These are phyloP conservation scores for Talaromyces adpressus DNA, from an alignment of 495 filamentous ascomycete species.

Conservation along the genomic window DNA sequence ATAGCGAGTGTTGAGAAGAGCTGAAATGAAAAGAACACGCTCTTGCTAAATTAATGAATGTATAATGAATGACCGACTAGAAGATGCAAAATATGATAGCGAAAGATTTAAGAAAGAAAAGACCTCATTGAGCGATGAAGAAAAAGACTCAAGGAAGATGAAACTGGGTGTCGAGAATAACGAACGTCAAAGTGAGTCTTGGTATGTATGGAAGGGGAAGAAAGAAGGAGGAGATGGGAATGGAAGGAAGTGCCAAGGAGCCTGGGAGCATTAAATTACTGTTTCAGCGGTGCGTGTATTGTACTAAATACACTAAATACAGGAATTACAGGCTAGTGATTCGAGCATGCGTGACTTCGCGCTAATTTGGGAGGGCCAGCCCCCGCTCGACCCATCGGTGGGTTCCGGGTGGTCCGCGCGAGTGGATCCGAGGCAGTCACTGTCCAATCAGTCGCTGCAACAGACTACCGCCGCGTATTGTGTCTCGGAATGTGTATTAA, in stretches of 20 bases:
- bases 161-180: not conserved
- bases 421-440: not conserved
- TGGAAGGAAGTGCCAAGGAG: not conserved
- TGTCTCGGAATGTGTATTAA: not conserved
- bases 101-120: not conserved
- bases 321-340: not conserved
- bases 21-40: not conserved
- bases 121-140: not conserved
- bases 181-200: not conserved
- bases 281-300: not conserved
- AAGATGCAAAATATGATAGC: slow-evolving; percentile 1
- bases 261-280: not conserved
- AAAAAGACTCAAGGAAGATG: too few relatives aligned
- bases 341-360: not conserved
- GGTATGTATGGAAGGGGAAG: slow-evolving; percentile 1
- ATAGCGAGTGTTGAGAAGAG: not conserved
- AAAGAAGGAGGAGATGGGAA: not conserved
- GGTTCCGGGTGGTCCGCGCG: not conserved
- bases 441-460: not conserved
- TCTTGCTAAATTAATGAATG: not conserved
- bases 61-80: slow-evolving; percentile 1
- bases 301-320: not conserved
- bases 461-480: not conserved
- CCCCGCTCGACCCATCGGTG: not conserved
- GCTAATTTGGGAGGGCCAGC: not conserved